Percentiles rank a stretch among this genome's conserved stretches.
These are phyloP conservation scores for Fusarium virguliforme DNA, from an alignment of 2,329 filamentous ascomycete genomes.

Conservation along the genomic window DNA sequence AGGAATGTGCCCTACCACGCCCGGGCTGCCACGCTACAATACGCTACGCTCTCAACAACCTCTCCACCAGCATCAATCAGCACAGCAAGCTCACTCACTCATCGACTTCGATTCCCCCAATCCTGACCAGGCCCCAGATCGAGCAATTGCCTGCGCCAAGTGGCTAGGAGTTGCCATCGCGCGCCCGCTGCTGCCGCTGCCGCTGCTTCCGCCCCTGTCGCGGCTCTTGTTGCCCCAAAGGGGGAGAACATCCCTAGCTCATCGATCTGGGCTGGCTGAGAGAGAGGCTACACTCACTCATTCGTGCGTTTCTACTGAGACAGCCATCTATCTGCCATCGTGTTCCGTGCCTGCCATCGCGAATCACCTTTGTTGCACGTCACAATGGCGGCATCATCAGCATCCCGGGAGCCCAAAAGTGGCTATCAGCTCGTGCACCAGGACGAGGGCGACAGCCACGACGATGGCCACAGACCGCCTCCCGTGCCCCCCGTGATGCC, in stretches of 20 bases:
- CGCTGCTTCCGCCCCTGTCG: conserved; percentile 3
- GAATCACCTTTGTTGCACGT: conserved; percentile 1
- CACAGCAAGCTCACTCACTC: background rate
- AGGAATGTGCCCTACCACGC: too few species aligned
- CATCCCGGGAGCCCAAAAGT: conserved; percentile 32
- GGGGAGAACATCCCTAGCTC: conserved; percentile 30
- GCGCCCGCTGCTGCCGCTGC: conserved; percentile 11
- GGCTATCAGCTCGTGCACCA: conserved; percentile 57
- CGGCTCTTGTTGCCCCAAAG: conserved; percentile 28
- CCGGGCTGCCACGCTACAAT: conserved; percentile 7
- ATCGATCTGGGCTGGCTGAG: conserved; percentile 1
- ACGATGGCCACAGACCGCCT: conserved; percentile 39
- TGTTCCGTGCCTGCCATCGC: background rate
- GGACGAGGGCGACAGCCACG: conserved; percentile 50
- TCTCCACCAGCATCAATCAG: conserved; percentile 7
- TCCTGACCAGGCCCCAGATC: conserved; percentile 9
- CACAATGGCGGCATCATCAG: conserved; percentile 43
- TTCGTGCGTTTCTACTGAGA: conserved; percentile 18
- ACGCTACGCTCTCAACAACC: background rate
- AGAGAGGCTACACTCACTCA: conserved; percentile 11
- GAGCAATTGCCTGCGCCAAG: conserved; percentile 23
- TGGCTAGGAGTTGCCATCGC: conserved; percentile 3
- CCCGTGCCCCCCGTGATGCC: conserved; percentile 35
- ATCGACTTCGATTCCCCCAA: conserved; percentile 4
- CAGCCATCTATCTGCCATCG: conserved; percentile 3